Evolutionary conservation across 192 early-diverging fungal species (phyloP).

Genomic region (Gryganskiella cystojenkinii): DNA sequence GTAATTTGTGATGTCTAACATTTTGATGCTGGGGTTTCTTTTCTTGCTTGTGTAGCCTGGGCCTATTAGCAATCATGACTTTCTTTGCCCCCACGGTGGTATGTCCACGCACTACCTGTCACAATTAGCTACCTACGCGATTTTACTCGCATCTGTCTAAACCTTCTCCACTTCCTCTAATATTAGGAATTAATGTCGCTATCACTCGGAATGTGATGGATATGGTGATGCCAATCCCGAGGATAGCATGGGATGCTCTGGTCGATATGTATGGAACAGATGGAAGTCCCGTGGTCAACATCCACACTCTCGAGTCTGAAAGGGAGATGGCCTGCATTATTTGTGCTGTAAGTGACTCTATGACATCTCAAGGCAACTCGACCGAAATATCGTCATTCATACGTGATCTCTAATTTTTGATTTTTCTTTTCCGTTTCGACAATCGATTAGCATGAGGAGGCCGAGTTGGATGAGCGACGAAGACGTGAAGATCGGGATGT

Average conservation of each 20-base stretch:
- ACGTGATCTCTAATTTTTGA: neutral
- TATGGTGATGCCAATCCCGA: slow-evolving; percentile 54
- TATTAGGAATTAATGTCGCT: slow-evolving; percentile 44
- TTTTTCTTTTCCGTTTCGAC: neutral
- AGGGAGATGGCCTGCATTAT: slow-evolving; percentile 38
- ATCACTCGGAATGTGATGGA: slow-evolving; percentile 28
- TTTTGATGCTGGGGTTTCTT: no score
- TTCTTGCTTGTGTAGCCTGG: slow-evolving; percentile 40
- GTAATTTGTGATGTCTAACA: no score
- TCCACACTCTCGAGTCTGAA: slow-evolving; percentile 32
- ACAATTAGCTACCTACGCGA: neutral
- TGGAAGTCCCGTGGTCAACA: slow-evolving; percentile 46
- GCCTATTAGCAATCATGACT: slow-evolving; percentile 56
- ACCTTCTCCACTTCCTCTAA: neutral
- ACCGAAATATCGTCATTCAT: neutral
- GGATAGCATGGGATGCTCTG: slow-evolving; percentile 45
- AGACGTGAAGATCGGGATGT: slow-evolving; percentile 47
- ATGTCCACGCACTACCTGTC: neutral
- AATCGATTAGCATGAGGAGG: slow-evolving; percentile 43
- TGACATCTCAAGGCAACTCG: no score
- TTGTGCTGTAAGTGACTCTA: slow-evolving; percentile 42
- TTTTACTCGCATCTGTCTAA: neutral
- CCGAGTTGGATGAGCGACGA: slow-evolving; percentile 37
- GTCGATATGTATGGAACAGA: slow-evolving; percentile 52
- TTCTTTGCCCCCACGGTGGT: slow-evolving; percentile 55